phyloP scores from a whole-genome alignment of 345 rosid genomes.

The thale cress (Arabidopsis thaliana) region DNA sequence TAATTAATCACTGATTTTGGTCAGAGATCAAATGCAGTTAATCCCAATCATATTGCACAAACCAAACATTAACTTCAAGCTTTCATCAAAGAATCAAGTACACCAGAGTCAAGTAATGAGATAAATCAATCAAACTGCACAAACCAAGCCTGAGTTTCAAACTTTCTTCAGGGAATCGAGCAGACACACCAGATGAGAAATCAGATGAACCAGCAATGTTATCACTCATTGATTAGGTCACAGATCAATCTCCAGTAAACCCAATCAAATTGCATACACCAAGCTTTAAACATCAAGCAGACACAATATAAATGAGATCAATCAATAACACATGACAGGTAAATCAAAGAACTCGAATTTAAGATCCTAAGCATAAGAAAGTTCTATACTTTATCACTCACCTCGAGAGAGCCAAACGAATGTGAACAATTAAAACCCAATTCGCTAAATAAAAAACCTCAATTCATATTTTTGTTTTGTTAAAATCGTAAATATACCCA shows the following conservation, averaged over 20 bases:
- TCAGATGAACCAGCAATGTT: neutral
- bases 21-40: neutral
- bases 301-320: no score
- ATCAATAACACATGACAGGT: no score
- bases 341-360: no score
- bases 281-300: slow-evolving; percentile 2
- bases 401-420: no score
- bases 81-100: neutral
- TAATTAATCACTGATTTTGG: neutral
- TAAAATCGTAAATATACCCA: neutral
- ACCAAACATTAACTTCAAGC: neutral
- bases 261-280: slow-evolving; percentile 13
- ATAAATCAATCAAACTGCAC: neutral
- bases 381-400: no score
- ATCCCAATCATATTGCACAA: neutral
- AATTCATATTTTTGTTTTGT: neutral
- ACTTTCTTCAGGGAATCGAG: neutral
- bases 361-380: no score
- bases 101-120: slow-evolving; percentile 13
- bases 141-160: neutral
- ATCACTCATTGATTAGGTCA: slow-evolving; percentile 8
- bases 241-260: neutral
- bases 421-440: neutral
- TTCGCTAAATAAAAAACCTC: neutral
- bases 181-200: no score